Evolutionary conservation across 306 rosid species (phyloP).

Genomic region (Gastrolobium villosum): DNA sequence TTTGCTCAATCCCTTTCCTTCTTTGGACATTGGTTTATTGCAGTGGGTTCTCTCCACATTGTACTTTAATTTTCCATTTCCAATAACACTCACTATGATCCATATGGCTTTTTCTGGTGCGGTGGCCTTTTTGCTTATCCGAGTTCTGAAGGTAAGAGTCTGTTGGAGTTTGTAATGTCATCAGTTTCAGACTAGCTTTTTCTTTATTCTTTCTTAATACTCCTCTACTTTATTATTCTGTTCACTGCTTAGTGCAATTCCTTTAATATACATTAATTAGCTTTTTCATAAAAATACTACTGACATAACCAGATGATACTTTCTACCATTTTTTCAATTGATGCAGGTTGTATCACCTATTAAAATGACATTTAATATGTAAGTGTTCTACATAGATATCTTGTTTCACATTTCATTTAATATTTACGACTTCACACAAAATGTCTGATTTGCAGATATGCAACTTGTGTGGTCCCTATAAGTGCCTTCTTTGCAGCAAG

Average conservation of each 20-base stretch:
- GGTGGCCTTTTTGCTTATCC: slow-evolving; percentile 64
- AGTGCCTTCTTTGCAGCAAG: slow-evolving; percentile 99
- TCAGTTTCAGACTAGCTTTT: slow-evolving; percentile 29
- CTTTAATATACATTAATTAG: slow-evolving; percentile 21
- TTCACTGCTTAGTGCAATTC: slow-evolving; percentile 24
- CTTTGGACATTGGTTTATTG: slow-evolving; percentile 45
- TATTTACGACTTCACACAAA: slow-evolving; percentile 44
- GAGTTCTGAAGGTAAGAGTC: slow-evolving; percentile 62
- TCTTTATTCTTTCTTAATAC: neutral
- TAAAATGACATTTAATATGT: slow-evolving; percentile 95
- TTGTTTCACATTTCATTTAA: slow-evolving; percentile 37
- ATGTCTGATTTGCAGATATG: slow-evolving; percentile 75
- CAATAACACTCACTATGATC: slow-evolving; percentile 74
- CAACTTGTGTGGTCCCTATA: slow-evolving; percentile 92
- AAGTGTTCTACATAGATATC: slow-evolving; percentile 54
- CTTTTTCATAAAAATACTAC: slow-evolving; percentile 23
- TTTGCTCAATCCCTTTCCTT: slow-evolving; percentile 28
- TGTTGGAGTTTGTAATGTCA: slow-evolving; percentile 45
- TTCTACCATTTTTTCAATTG: slow-evolving; percentile 29
- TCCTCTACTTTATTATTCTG: slow-evolving; percentile 22
- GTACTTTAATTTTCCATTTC: slow-evolving; percentile 69
- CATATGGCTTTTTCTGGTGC: slow-evolving; percentile 73
- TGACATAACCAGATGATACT: slow-evolving; percentile 25
- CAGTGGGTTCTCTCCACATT: slow-evolving; percentile 71
- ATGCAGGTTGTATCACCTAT: slow-evolving; percentile 97